phyloP scores from a whole-genome alignment of 2,329 filamentous ascomycete species.

The Botryotinia calthae region DNA sequence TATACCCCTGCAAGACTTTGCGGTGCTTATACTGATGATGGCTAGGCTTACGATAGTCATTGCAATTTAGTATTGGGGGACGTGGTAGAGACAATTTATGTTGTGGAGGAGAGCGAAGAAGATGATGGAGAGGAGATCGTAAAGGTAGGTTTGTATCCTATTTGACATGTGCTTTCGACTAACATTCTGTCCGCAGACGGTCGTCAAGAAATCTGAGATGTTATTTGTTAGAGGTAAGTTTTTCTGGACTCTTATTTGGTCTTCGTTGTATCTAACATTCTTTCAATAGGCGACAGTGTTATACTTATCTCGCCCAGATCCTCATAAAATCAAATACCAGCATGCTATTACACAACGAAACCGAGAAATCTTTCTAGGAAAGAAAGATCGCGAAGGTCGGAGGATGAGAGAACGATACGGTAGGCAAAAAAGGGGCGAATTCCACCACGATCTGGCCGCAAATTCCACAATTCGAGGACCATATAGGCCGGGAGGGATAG shows the following conservation, averaged over 20 bases:
- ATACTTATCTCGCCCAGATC: conserved; percentile 63
- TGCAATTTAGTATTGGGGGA: conserved; percentile 96
- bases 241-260: background rate
- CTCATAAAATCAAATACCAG: conserved; percentile 22
- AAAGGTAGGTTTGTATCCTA: conserved; percentile 54
- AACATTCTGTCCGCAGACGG: conserved; percentile 56
- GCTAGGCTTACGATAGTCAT: conserved; percentile 93
- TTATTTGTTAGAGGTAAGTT: conserved; percentile 87
- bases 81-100: conserved; percentile 95
- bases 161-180: background rate
- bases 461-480: background rate
- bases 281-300: conserved; percentile 64
- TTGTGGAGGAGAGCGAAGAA: conserved; percentile 83
- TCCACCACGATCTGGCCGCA: background rate
- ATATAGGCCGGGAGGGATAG: background rate
- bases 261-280: conserved; percentile 23
- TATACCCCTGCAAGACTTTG: conserved; percentile 5
- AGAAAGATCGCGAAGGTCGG: background rate
- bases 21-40: conserved; percentile 25
- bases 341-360: background rate
- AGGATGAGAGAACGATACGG: background rate
- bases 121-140: conserved; percentile 64
- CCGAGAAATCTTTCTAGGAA: background rate
- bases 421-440: background rate
- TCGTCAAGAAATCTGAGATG: conserved; percentile 98